Evolutionary conservation across 768 basidiomycete genomes (phyloP).

Genomic region (Pleurotus cornucopiae): DNA sequence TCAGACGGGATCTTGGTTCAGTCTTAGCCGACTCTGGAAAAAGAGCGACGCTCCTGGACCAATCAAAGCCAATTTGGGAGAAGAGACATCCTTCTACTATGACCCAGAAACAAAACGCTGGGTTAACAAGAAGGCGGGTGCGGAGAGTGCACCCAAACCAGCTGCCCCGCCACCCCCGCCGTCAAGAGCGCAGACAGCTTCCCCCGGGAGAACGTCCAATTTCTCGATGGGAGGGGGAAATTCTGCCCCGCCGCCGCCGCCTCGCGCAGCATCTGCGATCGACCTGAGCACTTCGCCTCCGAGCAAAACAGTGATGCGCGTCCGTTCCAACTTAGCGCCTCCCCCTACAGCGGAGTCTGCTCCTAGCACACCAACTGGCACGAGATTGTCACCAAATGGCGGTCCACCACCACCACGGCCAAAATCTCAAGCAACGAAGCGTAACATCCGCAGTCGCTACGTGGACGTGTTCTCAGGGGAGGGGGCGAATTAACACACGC

Average conservation of each 20-base stretch:
- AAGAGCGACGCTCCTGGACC: conserved; percentile 65
- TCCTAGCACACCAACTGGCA: conserved; percentile 42
- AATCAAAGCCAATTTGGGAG: conserved; percentile 88
- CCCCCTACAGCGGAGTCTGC: conserved; percentile 38
- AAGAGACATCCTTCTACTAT: conserved; percentile 86
- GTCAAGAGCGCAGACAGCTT: conserved; percentile 80
- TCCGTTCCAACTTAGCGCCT: conserved; percentile 65
- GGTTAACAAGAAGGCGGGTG: conserved; percentile 86
- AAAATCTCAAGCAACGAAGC: conserved; percentile 65
- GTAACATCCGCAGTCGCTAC: conserved; percentile 77
- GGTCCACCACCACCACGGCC: conserved; percentile 51
- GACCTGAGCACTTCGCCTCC: conserved; percentile 54
- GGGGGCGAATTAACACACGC: conserved; percentile 18
- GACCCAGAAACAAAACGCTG: conserved; percentile 94
- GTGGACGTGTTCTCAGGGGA: conserved; percentile 85
- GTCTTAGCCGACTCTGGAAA: conserved; percentile 77
- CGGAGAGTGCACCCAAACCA: conserved; percentile 50
- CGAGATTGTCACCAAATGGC: conserved; percentile 41
- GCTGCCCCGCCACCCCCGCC: conserved; percentile 70
- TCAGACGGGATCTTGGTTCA: conserved; percentile 67
- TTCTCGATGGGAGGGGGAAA: conserved; percentile 16
- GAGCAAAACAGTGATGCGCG: conserved; percentile 47
- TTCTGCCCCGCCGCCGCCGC: conserved; percentile 29
- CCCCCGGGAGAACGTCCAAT: conserved; percentile 53
- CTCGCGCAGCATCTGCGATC: conserved; percentile 57